A percentile compares a stretch with the other conserved stretches of the same genome.
Evolutionary conservation across 1,284 basidiomycete species (phyloP).

Genomic region (Baeospora myosura): DNA sequence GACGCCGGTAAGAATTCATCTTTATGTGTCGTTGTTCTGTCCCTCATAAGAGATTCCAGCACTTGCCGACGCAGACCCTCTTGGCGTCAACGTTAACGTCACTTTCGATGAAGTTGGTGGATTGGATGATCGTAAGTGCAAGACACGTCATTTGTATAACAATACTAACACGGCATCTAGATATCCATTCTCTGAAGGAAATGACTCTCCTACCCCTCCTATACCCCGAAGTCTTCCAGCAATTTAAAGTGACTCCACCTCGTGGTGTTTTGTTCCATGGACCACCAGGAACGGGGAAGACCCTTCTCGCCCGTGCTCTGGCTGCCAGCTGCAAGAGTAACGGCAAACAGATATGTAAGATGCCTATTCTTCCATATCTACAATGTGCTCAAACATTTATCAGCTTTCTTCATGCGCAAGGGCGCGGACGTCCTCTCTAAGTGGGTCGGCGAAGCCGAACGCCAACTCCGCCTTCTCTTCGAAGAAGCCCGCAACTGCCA

Average conservation of each 20-base stretch:
- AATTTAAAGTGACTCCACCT: constrained; percentile 91
- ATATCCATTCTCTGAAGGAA: constrained; percentile 96
- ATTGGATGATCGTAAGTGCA: constrained; percentile 81
- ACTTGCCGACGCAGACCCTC: constrained; percentile 94
- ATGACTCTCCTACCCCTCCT: constrained; percentile 95
- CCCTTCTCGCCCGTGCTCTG: constrained; percentile 86
- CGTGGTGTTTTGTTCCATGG: constrained; percentile 97
- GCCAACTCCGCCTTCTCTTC: constrained; percentile 91
- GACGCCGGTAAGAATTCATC: constrained; percentile 49
- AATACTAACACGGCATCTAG: constrained; percentile 28
- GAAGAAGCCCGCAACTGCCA: constrained; percentile 92
- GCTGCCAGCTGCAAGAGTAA: constrained; percentile 84
- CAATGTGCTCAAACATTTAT: not conserved
- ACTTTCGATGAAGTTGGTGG: constrained; percentile 98
- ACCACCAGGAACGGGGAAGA: constrained; percentile 93
- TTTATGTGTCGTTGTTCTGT: constrained; percentile 6
- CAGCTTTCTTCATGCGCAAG: constrained; percentile 98
- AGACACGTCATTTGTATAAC: constrained; percentile 2
- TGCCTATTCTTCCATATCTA: constrained; percentile 11
- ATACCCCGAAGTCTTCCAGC: constrained; percentile 97
- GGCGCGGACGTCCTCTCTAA: constrained; percentile 97
- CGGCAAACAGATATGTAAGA: constrained; percentile 85
- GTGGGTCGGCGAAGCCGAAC: constrained; percentile 99
- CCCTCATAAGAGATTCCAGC: constrained; percentile 33
- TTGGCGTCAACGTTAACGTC: constrained; percentile 90